Percentiles rank a stretch among this genome's conserved stretches.
Conservation (phyloP, 768 basidiomycete genomes). For the Trametes coccinea region DNA sequence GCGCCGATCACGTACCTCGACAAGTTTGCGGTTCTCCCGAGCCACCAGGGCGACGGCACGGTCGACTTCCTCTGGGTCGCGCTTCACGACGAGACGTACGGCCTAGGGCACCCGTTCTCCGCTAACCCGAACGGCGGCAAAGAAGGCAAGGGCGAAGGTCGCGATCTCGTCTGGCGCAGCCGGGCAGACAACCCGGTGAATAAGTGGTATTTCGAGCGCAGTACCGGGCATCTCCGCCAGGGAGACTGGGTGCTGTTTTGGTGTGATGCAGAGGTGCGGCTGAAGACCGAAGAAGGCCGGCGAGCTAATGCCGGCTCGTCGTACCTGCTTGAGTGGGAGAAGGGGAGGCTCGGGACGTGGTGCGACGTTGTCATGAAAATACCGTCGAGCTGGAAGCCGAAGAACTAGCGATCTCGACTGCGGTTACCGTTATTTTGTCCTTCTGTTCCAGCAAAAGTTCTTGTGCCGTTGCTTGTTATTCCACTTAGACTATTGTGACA, state of each 20-base stretch:
- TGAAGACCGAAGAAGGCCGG: constrained; percentile 68
- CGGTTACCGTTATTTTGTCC: background rate
- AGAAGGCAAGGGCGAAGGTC: constrained; percentile 85
- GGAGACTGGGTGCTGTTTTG: constrained; percentile 94
- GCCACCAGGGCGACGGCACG: constrained; percentile 95
- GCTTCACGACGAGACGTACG: constrained; percentile 96
- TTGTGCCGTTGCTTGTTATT: background rate
- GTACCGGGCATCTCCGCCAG: constrained; percentile 84
- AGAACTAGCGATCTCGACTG: background rate
- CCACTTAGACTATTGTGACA: constrained; percentile 8
- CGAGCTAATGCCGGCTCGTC: constrained; percentile 65
- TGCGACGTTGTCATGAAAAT: constrained; percentile 64
- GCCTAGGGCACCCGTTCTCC: constrained; percentile 89
- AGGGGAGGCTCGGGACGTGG: constrained; percentile 71
- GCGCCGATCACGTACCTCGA: constrained; percentile 86
- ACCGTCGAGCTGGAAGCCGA: constrained; percentile 72
- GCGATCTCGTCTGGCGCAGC: constrained; percentile 95
- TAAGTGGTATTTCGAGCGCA: constrained; percentile 99
- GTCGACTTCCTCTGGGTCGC: constrained; percentile 99
- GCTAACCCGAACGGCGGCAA: constrained; percentile 95
- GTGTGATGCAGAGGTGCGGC: constrained; percentile 93
- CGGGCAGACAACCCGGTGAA: constrained; percentile 94
- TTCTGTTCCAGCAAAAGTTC: background rate
- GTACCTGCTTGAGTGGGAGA: constrained; percentile 76
- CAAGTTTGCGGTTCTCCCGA: constrained; percentile 96